Conservation (phyloP, 257 asterid genomes). For the Capsicum baccatum region DNA sequence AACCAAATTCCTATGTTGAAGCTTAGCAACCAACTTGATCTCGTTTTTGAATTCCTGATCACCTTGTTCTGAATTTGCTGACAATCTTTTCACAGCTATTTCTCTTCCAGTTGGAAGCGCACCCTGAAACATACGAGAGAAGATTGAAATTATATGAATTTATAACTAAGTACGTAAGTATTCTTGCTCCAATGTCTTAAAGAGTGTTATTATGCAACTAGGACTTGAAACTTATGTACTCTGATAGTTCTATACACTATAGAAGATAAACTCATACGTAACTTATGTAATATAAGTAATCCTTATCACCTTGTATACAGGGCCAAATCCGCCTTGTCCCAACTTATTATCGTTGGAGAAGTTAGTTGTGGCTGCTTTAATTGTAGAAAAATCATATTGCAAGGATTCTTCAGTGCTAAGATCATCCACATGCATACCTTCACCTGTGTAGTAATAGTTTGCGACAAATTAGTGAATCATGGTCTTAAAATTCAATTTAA, state of each 20-base stretch:
- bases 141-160: too few relatives aligned
- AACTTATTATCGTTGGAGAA: slow-evolving; percentile 35
- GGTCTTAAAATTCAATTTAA: background rate
- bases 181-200: too few relatives aligned
- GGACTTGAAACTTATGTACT: too few relatives aligned
- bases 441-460: background rate
- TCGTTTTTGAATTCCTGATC: slow-evolving; percentile 16
- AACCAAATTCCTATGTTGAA: slow-evolving; percentile 18
- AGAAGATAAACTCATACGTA: background rate
- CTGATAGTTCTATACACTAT: too few relatives aligned
- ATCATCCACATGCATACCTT: background rate
- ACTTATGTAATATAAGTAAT: too few relatives aligned
- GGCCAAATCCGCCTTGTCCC: slow-evolving; percentile 41
- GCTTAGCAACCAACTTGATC: background rate
- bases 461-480: background rate
- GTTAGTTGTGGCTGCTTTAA: slow-evolving; percentile 30
- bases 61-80: background rate
- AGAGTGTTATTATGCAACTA: too few relatives aligned
- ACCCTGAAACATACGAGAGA: background rate
- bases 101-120: background rate
- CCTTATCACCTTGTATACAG: slow-evolving; percentile 34
- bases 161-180: too few relatives aligned
- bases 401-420: slow-evolving; percentile 29
- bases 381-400: slow-evolving; percentile 34
- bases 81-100: slow-evolving; percentile 5